Evolutionary conservation across 306 rosid species (phyloP).

Genomic region (Carpinus fangiana): DNA sequence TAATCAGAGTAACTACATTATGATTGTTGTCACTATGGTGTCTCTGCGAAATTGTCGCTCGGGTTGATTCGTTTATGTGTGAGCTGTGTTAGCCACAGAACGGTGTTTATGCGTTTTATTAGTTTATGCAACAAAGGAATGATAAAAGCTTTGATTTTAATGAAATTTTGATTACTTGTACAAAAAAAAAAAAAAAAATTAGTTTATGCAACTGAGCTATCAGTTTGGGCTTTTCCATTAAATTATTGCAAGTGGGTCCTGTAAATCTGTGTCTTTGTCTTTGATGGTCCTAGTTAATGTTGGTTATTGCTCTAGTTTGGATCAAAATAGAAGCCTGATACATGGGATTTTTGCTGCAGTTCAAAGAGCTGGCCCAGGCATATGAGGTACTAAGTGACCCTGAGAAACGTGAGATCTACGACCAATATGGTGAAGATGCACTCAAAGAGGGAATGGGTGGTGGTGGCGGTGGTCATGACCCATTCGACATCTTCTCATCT

Average conservation of each 20-base stretch:
- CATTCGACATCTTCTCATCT: conserved; percentile 71
- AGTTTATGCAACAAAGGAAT: too few relatives aligned
- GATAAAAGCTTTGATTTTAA: too few relatives aligned
- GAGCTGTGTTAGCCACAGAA: background rate
- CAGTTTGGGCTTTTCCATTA: background rate
- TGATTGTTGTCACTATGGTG: background rate
- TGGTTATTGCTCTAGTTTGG: background rate
- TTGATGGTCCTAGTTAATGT: background rate
- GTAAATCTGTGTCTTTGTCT: background rate
- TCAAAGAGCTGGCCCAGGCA: conserved; percentile 87
- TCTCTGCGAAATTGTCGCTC: background rate
- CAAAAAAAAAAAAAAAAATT: too few relatives aligned
- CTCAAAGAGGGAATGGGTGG: conserved; percentile 87
- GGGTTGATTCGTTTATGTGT: background rate
- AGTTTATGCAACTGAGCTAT: too few relatives aligned
- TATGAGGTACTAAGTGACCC: conserved; percentile 85
- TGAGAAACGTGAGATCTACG: conserved; percentile 85
- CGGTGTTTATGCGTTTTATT: background rate
- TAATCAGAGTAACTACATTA: too few relatives aligned
- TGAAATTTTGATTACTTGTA: too few relatives aligned
- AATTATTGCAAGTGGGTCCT: background rate
- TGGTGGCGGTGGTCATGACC: conserved; percentile 68
- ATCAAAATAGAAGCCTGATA: background rate
- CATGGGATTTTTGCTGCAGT: conserved; percentile 36
- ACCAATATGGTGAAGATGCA: conserved; percentile 90